Evolutionary conservation across 1,284 basidiomycete species (phyloP), one percentile per base, ranked within the genome.

Genomic region (Cutaneotrichosporon sp.): DNA sequence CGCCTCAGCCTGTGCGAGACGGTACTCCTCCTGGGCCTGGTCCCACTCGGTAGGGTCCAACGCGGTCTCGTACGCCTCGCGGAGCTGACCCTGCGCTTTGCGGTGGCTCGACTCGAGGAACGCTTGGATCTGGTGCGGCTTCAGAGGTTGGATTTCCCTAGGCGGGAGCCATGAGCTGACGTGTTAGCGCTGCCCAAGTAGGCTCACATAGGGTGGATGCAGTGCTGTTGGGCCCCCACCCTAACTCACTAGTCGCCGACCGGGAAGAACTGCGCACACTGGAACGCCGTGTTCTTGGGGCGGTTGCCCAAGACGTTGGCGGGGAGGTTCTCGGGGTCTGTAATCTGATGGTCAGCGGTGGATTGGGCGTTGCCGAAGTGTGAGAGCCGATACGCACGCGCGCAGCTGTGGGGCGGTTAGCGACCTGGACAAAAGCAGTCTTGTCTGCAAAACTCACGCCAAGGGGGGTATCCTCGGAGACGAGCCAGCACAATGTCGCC

Each of bases 401-500:
- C 14, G 59, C 59, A 35, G 59, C 59, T 60, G 52, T n/a, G 33
- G 20, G 34, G 11, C 14, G 9, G 53, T 55, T 38, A 59, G 57
- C 37, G 42, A 27, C 26, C 7, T 16, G 22, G 3, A 32, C 9
- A 33, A 27, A 3, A 33, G n/a, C n/a, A n/a, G n/a, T n/a, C n/a
- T n/a, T n/a, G n/a, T n/a, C n/a, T n/a, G 20, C 3, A 26, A 22
- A 1, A 71, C 74, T 74, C 62, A 75, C 74, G 74, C 93, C 93
- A 97, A 26, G 87, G 81, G 12, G 94, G 90, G 77, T 81, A 97
- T 14, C 94, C 93, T 76, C 88, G 88, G 68, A 98, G 79, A 78
- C 96, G 92, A 34, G 84, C 90, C 55, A 97, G 82, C 29, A 97
- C 91, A 64, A 91, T 80, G 71, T 96, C 91, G 68, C 87, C 81